Evolutionary conservation across 1,284 basidiomycete species (phyloP).

Genomic region (Microbotryum violaceum): DNA sequence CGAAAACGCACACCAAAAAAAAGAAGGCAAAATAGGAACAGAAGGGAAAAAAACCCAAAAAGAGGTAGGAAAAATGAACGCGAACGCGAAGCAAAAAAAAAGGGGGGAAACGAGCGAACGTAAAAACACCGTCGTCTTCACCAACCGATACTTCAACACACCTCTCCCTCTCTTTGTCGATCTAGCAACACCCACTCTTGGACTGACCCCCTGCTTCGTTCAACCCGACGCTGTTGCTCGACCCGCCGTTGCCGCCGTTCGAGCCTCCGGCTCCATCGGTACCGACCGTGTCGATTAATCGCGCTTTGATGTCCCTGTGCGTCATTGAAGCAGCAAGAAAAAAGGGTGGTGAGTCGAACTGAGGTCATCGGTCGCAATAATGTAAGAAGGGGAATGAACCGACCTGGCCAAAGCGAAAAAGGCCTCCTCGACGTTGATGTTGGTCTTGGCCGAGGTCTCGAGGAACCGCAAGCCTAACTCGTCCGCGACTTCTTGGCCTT

Average conservation of each 20-base stretch:
- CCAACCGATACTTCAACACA: too few relatives aligned
- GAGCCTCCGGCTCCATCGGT: slow-evolving; percentile 9
- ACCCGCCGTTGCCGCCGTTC: slow-evolving; percentile 9
- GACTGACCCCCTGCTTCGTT: slow-evolving; percentile 6
- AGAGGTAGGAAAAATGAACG: too few relatives aligned
- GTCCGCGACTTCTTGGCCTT: slow-evolving; percentile 60
- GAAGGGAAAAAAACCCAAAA: too few relatives aligned
- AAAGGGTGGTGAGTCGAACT: neutral
- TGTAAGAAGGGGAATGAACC: slow-evolving; percentile 36
- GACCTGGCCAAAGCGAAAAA: slow-evolving; percentile 96
- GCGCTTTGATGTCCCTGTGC: slow-evolving; percentile 85
- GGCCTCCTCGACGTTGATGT: slow-evolving; percentile 96
- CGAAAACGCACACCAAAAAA: too few relatives aligned
- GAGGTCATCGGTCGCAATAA: neutral
- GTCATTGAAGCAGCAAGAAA: too few relatives aligned
- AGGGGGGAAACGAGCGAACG: too few relatives aligned
- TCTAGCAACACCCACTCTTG: slow-evolving; percentile 20
- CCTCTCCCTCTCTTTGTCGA: neutral
- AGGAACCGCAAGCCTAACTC: slow-evolving; percentile 92
- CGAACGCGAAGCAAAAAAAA: too few relatives aligned
- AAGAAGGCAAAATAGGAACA: too few relatives aligned
- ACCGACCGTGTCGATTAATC: slow-evolving; percentile 74
- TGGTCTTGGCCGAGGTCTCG: slow-evolving; percentile 96
- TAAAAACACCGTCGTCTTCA: too few relatives aligned
- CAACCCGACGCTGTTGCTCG: slow-evolving; percentile 6